phyloP scores from a whole-genome alignment of 73 alveolate species.

The Stentor coeruleus region DNA sequence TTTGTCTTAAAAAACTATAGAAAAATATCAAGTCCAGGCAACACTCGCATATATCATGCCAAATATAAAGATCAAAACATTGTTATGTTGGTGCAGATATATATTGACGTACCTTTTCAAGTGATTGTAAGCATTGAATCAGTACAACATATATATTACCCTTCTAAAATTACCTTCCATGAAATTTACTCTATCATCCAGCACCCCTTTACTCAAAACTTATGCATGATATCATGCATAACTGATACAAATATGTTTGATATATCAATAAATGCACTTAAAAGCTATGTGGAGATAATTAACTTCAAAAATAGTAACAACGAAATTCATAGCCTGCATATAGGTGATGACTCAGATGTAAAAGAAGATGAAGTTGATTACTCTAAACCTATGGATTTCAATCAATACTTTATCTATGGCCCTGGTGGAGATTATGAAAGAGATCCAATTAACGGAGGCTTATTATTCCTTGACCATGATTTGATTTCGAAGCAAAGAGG shows the following conservation, averaged over 20 bases:
- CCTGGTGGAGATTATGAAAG: constrained; percentile 22
- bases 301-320: too few species aligned
- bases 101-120: not conserved
- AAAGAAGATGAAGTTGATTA: not conserved
- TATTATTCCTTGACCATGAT: constrained; percentile 44
- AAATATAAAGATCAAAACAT: not conserved
- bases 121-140: not conserved
- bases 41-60: not conserved
- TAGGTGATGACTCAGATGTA: not conserved
- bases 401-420: constrained; percentile 4
- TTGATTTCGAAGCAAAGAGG: constrained; percentile 43
- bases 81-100: not conserved
- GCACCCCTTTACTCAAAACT: not conserved
- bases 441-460: constrained; percentile 29
- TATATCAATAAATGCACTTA: not conserved
- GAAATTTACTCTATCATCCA: not conserved
- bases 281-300: not conserved
- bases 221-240: not conserved
- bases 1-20: not conserved
- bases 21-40: constrained; percentile 7
- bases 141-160: not conserved
- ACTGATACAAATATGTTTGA: not conserved
- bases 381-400: not conserved
- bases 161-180: not conserved
- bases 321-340: not conserved